Percentiles rank a stretch among this genome's conserved stretches.
These are phyloP conservation scores for Fraxinus baroniana DNA, from an alignment of 305 asterid species.

Conservation along the genomic window DNA sequence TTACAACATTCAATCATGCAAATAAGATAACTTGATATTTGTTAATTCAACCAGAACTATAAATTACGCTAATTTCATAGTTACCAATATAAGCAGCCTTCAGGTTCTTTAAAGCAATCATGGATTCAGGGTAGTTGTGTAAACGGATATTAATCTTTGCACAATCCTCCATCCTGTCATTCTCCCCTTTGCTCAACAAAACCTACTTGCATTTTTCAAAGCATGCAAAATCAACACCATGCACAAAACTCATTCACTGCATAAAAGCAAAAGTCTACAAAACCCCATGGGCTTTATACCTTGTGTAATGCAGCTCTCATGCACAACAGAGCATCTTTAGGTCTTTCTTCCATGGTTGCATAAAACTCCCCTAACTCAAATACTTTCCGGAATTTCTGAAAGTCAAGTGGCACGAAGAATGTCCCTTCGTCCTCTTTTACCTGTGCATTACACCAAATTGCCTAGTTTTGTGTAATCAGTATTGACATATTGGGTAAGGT, in stretches of 20 bases:
- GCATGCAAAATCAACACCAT: constrained; percentile 22
- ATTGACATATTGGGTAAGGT: background rate
- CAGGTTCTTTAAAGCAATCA: constrained; percentile 89
- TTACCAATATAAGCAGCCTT: constrained; percentile 98
- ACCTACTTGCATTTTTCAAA: constrained; percentile 39
- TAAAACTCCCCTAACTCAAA: constrained; percentile 54
- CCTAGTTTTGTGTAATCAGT: background rate
- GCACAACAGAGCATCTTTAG: constrained; percentile 78
- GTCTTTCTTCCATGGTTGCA: constrained; percentile 55
- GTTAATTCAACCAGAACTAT: constrained; percentile 9
- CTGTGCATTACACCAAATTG: constrained; percentile 38
- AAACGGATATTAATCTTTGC: constrained; percentile 70
- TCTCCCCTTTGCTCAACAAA: constrained; percentile 39
- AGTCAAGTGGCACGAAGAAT: constrained; percentile 65
- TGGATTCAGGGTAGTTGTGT: constrained; percentile 72
- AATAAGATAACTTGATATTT: constrained; percentile 9
- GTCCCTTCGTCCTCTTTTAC: constrained; percentile 65
- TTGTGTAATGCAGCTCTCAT: constrained; percentile 84
- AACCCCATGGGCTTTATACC: constrained; percentile 33
- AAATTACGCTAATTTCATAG: constrained; percentile 8
- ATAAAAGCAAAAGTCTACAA: background rate
- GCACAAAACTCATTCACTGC: constrained; percentile 12
- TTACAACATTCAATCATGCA: constrained; percentile 24
- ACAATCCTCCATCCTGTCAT: constrained; percentile 35
- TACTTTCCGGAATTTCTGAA: constrained; percentile 70